Evolutionary conservation across 23 red algal genomes (phyloP).

Genomic region (Chondrus crispus): DNA sequence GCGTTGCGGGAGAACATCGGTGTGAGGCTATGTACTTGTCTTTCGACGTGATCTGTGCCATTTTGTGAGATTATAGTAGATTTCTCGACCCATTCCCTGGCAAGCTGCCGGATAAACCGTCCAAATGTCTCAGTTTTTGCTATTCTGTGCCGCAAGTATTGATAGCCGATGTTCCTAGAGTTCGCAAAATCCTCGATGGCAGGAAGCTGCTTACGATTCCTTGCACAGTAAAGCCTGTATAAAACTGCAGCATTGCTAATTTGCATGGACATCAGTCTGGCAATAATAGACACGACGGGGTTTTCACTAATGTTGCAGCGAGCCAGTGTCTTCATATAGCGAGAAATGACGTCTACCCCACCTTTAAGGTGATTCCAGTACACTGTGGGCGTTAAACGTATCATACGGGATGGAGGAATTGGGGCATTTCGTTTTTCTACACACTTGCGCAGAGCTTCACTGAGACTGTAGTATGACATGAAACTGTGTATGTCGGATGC

Average conservation of each 20-base stretch:
- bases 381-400: not conserved
- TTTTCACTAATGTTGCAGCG: conserved; percentile 6
- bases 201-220: not conserved
- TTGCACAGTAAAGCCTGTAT: not conserved
- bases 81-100: not conserved
- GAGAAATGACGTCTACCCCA: not conserved
- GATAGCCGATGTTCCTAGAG: not conserved
- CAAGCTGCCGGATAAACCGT: not conserved
- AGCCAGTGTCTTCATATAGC: not conserved
- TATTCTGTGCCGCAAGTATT: not conserved
- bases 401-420: not conserved
- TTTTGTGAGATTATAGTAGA: not conserved
- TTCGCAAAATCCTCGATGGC: not conserved
- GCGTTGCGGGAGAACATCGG: not conserved
- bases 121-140: not conserved
- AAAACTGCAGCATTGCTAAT: not conserved
- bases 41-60: not conserved
- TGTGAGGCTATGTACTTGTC: not conserved
- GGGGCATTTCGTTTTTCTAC: not conserved
- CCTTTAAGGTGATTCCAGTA: not conserved
- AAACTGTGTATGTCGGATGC: not conserved
- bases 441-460: not conserved
- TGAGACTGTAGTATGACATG: not conserved
- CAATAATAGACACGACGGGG: not conserved
- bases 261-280: not conserved